Evolutionary conservation across 495 filamentous ascomycete genomes (phyloP), one percentile per base, ranked within the genome.

Genomic region (Chaetomidium leptoderma): DNA sequence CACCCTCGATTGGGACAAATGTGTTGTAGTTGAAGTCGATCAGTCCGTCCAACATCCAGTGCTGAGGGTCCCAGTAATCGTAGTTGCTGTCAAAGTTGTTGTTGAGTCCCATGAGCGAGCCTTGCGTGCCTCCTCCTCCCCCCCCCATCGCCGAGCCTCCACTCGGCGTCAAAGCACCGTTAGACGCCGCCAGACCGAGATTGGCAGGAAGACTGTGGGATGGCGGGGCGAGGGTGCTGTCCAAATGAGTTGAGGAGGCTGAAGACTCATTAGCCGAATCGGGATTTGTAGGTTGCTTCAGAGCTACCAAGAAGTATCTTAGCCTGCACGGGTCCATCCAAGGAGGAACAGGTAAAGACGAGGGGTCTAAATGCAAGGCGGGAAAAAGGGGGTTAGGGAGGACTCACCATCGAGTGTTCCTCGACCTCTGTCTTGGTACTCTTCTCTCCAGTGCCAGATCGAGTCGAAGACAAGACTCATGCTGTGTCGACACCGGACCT

Each of bases 401-500:
- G 19, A 68, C 82, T 72, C 77, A 88, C 88, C 83, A 76, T 95
- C 90, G 47, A 95, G 83, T 45, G 86, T 89, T 19, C 88, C 83
- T 26, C 81, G 79, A 8, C 85, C 88, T 69, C 87, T 84, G 36
- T 87, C 85, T 65, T 91, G 86, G 59, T 88, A 87, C 69, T 91
- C 87, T 66, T 95, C 90, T 56, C 91, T 80, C 91, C 91, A 97
- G 53, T 90, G 84, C 90, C 90, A 95, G 24, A 95, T 90, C 4
- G 87, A 90, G 72, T 97, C 91, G 68, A 87, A 96, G 3, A 97
- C 87, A 7, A 95, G 77, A 62, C 88, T 92, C 87, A 97, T 92
- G 70, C 90, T 95, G 82, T 92, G 91, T 10, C 91, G 82, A 65
- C 89, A 93, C 54, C 89, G 83, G 6, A 96, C 89, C 70, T 90